These are phyloP conservation scores for Aquilaria malaccensis DNA, from an alignment of 345 rosid genomes.

Conservation along the genomic window DNA sequence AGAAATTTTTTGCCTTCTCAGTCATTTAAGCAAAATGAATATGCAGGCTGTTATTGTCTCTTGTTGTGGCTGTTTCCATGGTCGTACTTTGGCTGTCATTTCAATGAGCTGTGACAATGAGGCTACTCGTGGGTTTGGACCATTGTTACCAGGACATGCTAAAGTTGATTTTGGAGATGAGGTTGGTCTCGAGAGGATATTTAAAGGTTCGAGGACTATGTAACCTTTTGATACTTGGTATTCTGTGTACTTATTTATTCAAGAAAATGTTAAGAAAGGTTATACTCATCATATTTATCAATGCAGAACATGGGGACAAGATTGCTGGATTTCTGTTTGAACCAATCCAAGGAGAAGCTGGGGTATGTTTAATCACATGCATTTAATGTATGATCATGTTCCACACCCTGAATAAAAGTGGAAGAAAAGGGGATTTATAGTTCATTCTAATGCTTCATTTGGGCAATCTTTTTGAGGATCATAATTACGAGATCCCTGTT, in stretches of 20 bases:
- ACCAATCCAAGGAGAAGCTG: conserved; percentile 99
- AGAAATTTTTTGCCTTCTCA: no score
- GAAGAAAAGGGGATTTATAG: no score
- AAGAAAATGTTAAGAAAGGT: neutral
- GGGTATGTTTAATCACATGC: conserved; percentile 44
- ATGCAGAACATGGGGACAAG: conserved; percentile 61
- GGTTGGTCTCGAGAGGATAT: conserved; percentile 59
- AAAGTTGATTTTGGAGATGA: conserved; percentile 95
- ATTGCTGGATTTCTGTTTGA: conserved; percentile 95
- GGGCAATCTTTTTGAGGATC: neutral
- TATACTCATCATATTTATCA: conserved; percentile 10
- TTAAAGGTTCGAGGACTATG: conserved; percentile 42
- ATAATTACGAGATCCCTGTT: neutral
- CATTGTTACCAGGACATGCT: conserved; percentile 78
- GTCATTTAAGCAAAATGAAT: neutral
- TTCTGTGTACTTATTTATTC: no score
- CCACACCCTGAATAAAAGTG: neutral
- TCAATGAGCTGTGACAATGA: conserved; percentile 99
- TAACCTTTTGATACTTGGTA: neutral
- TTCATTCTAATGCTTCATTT: neutral
- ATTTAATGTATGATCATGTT: conserved; percentile 1
- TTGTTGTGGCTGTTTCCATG: conserved; percentile 98
- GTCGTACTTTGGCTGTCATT: conserved; percentile 86
- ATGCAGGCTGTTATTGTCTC: conserved; percentile 87
- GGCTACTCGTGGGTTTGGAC: conserved; percentile 92